These are phyloP conservation scores for Arthrocladium fulminans DNA, from an alignment of 2,329 filamentous ascomycete genomes.

Conservation along the genomic window DNA sequence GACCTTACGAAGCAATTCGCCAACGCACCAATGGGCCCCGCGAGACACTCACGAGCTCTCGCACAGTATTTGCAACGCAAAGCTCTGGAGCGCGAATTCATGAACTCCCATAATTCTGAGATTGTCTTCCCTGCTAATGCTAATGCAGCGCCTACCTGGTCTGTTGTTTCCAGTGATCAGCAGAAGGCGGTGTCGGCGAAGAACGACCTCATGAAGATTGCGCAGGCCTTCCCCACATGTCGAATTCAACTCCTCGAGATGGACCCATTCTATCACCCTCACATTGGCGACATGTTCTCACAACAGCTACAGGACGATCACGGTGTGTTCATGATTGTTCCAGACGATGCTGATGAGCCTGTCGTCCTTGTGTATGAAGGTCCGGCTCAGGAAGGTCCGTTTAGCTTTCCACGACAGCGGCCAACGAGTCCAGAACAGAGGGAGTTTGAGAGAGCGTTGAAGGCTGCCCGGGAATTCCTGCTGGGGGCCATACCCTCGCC, in stretches of 20 bases:
- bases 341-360: constrained; percentile 37
- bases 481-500: constrained; percentile 36
- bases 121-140: constrained; percentile 64
- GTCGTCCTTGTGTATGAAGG: constrained; percentile 46
- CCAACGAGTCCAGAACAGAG: constrained; percentile 48
- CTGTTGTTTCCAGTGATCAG: constrained; percentile 76
- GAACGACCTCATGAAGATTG: constrained; percentile 41
- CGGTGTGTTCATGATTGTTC: constrained; percentile 41
- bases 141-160: constrained; percentile 55
- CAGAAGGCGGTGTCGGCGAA: constrained; percentile 57
- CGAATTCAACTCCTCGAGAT: constrained; percentile 37
- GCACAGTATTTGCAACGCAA: constrained; percentile 80
- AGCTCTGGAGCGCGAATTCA: constrained; percentile 71
- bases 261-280: constrained; percentile 43
- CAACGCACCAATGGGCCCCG: constrained; percentile 61
- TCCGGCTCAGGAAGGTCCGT: constrained; percentile 19
- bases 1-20: constrained; percentile 74
- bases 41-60: constrained; percentile 72
- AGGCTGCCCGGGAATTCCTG: constrained; percentile 51
- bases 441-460: constrained; percentile 48
- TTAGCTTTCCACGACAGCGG: constrained; percentile 43
- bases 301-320: constrained; percentile 34
- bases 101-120: constrained; percentile 71
- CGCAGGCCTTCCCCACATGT: constrained; percentile 40
- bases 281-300: constrained; percentile 34